Percentiles rank a stretch among this genome's conserved stretches.
Conservation (phyloP, 495 filamentous ascomycete genomes). For the Parmelia sp. region DNA sequence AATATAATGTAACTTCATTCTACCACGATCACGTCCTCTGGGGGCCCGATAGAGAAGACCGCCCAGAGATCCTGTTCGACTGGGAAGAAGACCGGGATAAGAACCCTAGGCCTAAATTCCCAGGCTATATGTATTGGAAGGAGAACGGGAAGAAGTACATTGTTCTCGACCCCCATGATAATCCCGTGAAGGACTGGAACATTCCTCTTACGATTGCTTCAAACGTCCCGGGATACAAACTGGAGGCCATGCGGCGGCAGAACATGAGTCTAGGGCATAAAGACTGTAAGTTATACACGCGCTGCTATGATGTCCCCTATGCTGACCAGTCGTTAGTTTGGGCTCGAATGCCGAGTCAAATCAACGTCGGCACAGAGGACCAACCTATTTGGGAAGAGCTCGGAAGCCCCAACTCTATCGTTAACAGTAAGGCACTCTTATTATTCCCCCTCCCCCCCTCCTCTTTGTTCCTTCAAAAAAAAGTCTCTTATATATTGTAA, state of each 20-base stretch:
- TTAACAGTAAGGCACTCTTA: too few species aligned
- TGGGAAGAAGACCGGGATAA: not conserved
- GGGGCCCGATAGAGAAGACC: not conserved
- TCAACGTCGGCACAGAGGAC: not conserved
- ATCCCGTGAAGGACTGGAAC: not conserved
- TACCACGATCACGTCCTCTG: not conserved
- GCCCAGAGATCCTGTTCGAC: not conserved
- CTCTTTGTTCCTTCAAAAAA: too few species aligned
- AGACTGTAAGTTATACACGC: not conserved
- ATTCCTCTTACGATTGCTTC: not conserved
- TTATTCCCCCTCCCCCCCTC: too few species aligned
- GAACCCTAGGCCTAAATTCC: not conserved
- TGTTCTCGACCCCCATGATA: not conserved
- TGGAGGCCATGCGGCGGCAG: not conserved
- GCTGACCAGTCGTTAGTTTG: not conserved
- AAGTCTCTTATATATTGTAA: too few species aligned
- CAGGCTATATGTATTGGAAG: not conserved
- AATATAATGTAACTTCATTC: not conserved
- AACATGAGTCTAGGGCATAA: not conserved
- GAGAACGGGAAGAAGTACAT: not conserved
- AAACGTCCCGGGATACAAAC: not conserved
- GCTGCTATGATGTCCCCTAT: too few species aligned
- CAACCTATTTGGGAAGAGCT: not conserved
- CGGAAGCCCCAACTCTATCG: not conserved
- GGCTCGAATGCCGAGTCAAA: conserved; percentile 1